Base-by-base conservation (phyloP, 2,329 filamentous ascomycete genomes). In the Sarocladium brachiariae region DNA sequence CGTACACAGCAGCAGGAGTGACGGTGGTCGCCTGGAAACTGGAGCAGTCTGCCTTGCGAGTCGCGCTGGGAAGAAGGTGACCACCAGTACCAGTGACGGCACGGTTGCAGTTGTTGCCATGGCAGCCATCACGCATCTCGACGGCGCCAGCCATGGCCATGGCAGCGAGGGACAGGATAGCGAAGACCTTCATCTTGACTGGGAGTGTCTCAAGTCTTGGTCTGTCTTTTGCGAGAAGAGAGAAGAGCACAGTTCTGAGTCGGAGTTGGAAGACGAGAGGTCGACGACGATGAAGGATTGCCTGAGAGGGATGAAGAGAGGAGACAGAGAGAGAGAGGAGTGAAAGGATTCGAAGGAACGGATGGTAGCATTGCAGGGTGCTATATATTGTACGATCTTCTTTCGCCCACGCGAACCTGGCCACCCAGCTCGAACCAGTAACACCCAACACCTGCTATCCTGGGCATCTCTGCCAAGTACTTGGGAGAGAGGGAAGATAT, bases 91-190 rank as follows among this genome's bases (percentile, higher is more conserved):
- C 70, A 37, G 70, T 73, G 53, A 74, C 66, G 52, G 70, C 67
- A 46, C 70, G 69, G 62, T 70, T 70, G 65, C 71, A 74, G 65
- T 73, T 74, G 65, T 74, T 69, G 58, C 65, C 69, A 53, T 61
- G 55, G 60, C 67, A 71, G 52, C 54, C 46, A 19, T 37, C 57
- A 52, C 68, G 68, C 55, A 59, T 56, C 51, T 68, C 62, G 30
- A 71, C 52, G 50, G 63, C 59, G 58, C 60, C 59, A 51, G 65
- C 69, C 46, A 67, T 56, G 56, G 65, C 68, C 49, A 64, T 57
- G 54, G 64, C 65, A 53, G 63, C 65, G 51, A 71, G 58, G 41
- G 65, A 65, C 43, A 71, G 63, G 56, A 68, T 56, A 54, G 63
- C 59, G 57, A 63, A 58, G 61, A 65, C 59, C 66, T 73, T 72